Base-by-base conservation (phyloP, 176 grass and related monocot species). In the Juncus inflexus region DNA sequence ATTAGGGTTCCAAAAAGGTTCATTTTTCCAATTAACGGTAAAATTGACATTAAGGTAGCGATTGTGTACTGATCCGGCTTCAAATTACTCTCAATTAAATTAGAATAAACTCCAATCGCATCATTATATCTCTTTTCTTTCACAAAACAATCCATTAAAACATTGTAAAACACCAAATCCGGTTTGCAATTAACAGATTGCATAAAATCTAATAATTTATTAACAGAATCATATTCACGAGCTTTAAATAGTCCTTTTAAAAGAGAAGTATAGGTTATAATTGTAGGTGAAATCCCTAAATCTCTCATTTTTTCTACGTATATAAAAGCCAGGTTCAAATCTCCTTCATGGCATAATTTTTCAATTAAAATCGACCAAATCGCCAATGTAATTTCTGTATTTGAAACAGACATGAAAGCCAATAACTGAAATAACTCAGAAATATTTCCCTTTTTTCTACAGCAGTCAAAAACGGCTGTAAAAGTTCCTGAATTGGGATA, bases 341-440 rank as follows among this genome's bases (percentile, higher is more conserved):
- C 73, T 57, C 87, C 74, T 9, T 58, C 70, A 2, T 37, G 72
- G 52, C 87, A 97, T 49, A 86, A 68, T 55, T 59, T 42, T 61
- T 84, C 74, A 4, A 97, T 84, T 74, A 91, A 83, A 74, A 86
- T 86, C 52, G 92, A 79, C 92, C 84, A 96, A 69, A 89, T 88
- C 58, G 63, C 16, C 19, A 77, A 5, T 13, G 14, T 83, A 42
- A 74, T 70, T 41, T 79, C 77, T 40, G 60, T 69, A 52, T 82
- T 87, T 2, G 80, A 86, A 28, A 86, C 77, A 60, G 77, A 38
- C 16, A 68, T 40, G n/a, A 91, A 84, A 47, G 82, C 78, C 52
- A 86, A 58, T 37, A 96, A 37, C 68, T 91, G 82, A 6, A 77
- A 73, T 51, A 83, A 84, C 74, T 96, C 79, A 4, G 66, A 12